These are phyloP conservation scores for Pulchroboletus neoregius DNA, from an alignment of 1,284 basidiomycete genomes.

Conservation along the genomic window DNA sequence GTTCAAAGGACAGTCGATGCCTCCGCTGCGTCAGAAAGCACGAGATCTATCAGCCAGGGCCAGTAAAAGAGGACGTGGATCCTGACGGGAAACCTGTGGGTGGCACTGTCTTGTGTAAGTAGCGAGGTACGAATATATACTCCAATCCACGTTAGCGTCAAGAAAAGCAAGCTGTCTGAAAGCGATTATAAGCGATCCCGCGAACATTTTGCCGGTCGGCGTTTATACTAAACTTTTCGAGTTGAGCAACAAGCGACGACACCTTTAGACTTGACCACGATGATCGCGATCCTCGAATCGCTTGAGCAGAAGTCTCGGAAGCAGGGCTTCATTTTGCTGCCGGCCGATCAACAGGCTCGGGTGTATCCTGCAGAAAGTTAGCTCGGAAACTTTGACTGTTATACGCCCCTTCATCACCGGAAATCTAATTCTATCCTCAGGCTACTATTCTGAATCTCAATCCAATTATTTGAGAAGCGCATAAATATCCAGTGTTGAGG, in stretches of 20 bases:
- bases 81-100: constrained; percentile 3
- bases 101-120: background rate
- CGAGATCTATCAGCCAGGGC: constrained; percentile 8
- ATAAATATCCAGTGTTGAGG: constrained; percentile 15
- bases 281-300: constrained; percentile 31
- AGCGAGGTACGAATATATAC: background rate
- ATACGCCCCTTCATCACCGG: background rate
- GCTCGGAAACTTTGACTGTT: constrained; percentile 2
- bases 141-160: background rate
- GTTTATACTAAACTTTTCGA: constrained; percentile 15
- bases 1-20: background rate
- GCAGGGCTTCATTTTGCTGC: constrained; percentile 25
- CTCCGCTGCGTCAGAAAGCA: constrained; percentile 9
- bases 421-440: background rate
- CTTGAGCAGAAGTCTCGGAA: constrained; percentile 23
- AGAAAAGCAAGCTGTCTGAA: constrained; percentile 1
- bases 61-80: background rate
- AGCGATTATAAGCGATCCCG: constrained; percentile 29
- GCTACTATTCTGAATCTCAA: background rate
- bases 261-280: constrained; percentile 25
- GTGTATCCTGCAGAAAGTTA: constrained; percentile 1
- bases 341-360: constrained; percentile 18
- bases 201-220: constrained; percentile 31
- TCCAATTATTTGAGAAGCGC: constrained; percentile 2
- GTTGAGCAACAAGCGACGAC: constrained; percentile 29